Conservation (phyloP, 805 yeast species). For the Metschnikowia borealis region DNA sequence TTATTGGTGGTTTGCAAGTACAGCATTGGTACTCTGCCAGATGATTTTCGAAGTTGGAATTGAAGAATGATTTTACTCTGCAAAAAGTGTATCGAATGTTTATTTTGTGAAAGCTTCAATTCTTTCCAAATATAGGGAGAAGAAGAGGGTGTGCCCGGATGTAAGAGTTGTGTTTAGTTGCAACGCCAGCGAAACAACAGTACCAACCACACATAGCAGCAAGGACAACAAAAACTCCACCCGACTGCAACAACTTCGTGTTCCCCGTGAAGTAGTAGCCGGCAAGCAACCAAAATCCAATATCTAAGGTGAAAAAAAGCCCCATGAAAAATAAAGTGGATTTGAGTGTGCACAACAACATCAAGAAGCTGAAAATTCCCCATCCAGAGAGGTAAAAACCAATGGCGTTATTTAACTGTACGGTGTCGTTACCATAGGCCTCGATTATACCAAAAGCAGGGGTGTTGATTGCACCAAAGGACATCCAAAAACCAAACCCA, state of each 20-base stretch:
- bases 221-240: constrained; percentile 15
- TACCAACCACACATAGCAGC: constrained; percentile 18
- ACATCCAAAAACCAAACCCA: constrained; percentile 51
- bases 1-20: constrained; percentile 4
- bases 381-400: constrained; percentile 62
- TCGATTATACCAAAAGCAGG: constrained; percentile 54
- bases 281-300: constrained; percentile 50
- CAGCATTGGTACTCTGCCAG: constrained; percentile 1
- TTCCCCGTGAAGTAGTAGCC: constrained; percentile 47
- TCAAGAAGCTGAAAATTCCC: constrained; percentile 59
- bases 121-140: constrained; percentile 13
- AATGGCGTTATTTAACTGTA: constrained; percentile 43
- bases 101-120: background rate
- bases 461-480: constrained; percentile 45
- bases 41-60: background rate
- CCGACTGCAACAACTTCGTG: constrained; percentile 11
- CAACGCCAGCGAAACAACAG: constrained; percentile 18
- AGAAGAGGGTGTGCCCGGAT: constrained; percentile 10
- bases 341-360: constrained; percentile 51
- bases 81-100: no score
- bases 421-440: constrained; percentile 42
- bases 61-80: background rate
- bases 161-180: constrained; percentile 16
- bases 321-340: constrained; percentile 48
- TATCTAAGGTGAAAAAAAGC: constrained; percentile 50